phyloP scores from a whole-genome alignment of 2,329 filamentous ascomycete species.

The Lachnellula arida region DNA sequence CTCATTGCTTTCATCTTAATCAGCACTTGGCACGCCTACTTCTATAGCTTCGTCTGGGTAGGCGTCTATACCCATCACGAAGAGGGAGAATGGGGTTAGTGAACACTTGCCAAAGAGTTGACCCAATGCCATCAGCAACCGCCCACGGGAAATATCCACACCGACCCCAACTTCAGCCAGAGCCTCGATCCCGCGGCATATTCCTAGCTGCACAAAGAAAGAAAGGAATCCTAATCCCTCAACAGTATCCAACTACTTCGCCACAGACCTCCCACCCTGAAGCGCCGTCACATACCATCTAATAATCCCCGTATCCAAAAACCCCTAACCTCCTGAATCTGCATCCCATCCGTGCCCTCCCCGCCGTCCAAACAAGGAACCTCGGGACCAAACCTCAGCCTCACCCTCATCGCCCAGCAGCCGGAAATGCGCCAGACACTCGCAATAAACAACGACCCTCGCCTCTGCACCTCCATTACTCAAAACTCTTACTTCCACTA shows the following conservation, averaged over 20 bases:
- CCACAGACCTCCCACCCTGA: background rate
- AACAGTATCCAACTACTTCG: background rate
- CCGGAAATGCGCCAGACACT: constrained; percentile 12
- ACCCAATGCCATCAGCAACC: too few species aligned
- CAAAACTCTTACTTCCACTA: constrained; percentile 7
- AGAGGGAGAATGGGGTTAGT: too few species aligned
- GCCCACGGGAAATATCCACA: too few species aligned
- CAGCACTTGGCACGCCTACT: too few species aligned
- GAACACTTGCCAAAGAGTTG: too few species aligned
- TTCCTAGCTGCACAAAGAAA: too few species aligned
- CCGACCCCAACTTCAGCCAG: too few species aligned
- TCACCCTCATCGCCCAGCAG: constrained; percentile 7
- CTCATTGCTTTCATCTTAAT: too few species aligned
- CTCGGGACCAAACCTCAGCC: constrained; percentile 12
- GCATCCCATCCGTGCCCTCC: constrained; percentile 8
- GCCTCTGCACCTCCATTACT: background rate
- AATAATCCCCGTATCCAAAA: constrained; percentile 18
- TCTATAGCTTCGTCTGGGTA: too few species aligned
- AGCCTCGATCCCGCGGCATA: too few species aligned
- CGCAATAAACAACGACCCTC: constrained; percentile 10
- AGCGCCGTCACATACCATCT: constrained; percentile 8
- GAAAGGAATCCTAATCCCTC: background rate
- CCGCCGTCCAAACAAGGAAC: constrained; percentile 12
- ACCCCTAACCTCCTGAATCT: constrained; percentile 9
- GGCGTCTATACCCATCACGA: too few species aligned